These are phyloP conservation scores for Erythrophleum ivorense DNA, from an alignment of 331 rosid species.

Conservation along the genomic window DNA sequence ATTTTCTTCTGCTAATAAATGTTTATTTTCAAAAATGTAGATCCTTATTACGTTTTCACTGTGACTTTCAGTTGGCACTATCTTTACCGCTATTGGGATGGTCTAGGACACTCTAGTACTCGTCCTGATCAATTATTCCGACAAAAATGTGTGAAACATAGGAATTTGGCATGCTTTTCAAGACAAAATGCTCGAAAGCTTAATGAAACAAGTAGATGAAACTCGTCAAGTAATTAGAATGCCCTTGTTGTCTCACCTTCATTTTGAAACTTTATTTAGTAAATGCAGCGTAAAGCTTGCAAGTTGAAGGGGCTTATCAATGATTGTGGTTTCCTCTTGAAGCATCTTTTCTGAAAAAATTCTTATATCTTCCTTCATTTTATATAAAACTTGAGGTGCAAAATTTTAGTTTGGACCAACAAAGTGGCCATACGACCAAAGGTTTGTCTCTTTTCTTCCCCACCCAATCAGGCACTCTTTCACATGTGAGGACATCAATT, in stretches of 20 bases:
- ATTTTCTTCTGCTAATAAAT: background rate
- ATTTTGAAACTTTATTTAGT: background rate
- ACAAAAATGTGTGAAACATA: background rate
- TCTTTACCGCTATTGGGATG: background rate
- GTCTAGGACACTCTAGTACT: background rate
- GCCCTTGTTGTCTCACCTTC: background rate
- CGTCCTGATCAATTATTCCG: background rate
- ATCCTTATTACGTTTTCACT: background rate
- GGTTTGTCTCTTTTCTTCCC: background rate
- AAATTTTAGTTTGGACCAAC: background rate
- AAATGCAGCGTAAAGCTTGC: background rate
- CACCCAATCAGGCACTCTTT: background rate
- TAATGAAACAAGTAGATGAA: conserved; percentile 2
- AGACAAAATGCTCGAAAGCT: background rate
- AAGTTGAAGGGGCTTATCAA: background rate
- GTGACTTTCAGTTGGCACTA: background rate
- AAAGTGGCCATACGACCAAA: background rate
- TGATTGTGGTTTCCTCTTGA: background rate
- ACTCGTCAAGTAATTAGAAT: background rate
- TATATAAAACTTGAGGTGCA: background rate
- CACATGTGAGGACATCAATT: conserved; percentile 1
- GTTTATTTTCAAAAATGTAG: background rate
- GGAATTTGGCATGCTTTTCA: background rate
- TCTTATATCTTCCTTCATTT: background rate
- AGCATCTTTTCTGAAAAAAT: background rate